A percentile compares a stretch with the other conserved stretches of the same genome.
phyloP scores from a whole-genome alignment of 352 stramenopile genomes.

The Phytopythium boreale region DNA sequence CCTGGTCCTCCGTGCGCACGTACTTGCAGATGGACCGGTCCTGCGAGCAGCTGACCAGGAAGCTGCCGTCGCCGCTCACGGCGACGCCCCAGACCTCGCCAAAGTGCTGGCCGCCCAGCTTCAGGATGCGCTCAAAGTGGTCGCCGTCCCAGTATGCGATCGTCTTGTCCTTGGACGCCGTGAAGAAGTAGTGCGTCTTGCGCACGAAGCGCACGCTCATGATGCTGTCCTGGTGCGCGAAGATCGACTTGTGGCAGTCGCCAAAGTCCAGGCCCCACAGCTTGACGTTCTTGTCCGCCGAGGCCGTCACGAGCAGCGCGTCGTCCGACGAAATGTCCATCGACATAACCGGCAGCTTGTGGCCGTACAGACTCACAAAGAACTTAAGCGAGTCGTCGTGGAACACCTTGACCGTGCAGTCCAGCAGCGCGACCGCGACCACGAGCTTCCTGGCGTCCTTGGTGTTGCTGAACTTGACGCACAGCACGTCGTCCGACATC shows the following conservation, averaged over 20 bases:
- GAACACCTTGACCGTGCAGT: constrained; percentile 99
- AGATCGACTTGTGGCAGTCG: constrained; percentile 98
- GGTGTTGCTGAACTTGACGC: constrained; percentile 95
- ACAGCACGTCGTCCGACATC: constrained; percentile 98
- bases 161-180: constrained; percentile 96
- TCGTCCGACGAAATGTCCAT: constrained; percentile 98
- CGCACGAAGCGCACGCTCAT: constrained; percentile 95
- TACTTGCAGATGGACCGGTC: constrained; percentile 97
- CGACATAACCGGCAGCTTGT: constrained; percentile 98
- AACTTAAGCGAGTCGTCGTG: constrained; percentile 99
- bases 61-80: constrained; percentile 92
- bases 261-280: constrained; percentile 99
- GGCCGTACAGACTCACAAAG: constrained; percentile 98
- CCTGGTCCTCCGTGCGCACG: constrained; percentile 93
- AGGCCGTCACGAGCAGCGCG: constrained; percentile 95
- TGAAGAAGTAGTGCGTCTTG: constrained; percentile 99
- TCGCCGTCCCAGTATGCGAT: constrained; percentile 99
- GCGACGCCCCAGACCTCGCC: constrained; percentile 86
- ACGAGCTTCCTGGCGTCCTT: constrained; percentile 87
- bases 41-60: constrained; percentile 94
- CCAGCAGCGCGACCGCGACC: constrained; percentile 89
- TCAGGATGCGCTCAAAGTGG: constrained; percentile 93
- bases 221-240: constrained; percentile 98
- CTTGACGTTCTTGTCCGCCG: constrained; percentile 99
- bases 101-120: constrained; percentile 75